A percentile compares a stretch with the other conserved stretches of the same genome.
These are phyloP conservation scores for Daldinia eschscholtzii DNA, from an alignment of 2,329 filamentous ascomycete genomes.

Conservation along the genomic window DNA sequence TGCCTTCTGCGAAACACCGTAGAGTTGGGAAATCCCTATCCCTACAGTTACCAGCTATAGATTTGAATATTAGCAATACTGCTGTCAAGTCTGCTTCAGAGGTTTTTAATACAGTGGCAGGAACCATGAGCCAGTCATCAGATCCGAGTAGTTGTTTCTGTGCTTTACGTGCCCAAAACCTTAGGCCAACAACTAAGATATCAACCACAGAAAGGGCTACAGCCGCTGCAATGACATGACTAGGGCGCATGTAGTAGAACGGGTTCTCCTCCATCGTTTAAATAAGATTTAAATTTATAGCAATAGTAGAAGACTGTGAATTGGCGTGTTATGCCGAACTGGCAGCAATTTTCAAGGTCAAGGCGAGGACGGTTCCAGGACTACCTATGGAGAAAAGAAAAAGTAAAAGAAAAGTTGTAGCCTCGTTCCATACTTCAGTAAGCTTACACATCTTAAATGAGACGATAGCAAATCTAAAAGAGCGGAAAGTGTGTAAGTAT, in stretches of 20 bases:
- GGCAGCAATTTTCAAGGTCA: background rate
- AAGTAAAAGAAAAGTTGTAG: background rate
- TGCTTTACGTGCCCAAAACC: constrained; percentile 40
- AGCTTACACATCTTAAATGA: background rate
- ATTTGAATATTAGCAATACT: background rate
- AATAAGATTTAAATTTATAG: background rate
- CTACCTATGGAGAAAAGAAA: background rate
- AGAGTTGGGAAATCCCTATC: constrained; percentile 35
- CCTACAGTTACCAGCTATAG: constrained; percentile 33
- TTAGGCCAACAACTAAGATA: constrained; percentile 36
- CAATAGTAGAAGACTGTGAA: background rate
- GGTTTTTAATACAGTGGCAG: constrained; percentile 34
- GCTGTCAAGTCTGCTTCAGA: background rate
- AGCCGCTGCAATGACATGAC: constrained; percentile 35
- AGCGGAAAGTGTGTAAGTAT: background rate
- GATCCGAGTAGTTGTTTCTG: constrained; percentile 31
- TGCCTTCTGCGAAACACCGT: constrained; percentile 31
- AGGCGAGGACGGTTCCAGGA: background rate
- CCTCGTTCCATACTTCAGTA: background rate
- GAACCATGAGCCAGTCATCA: constrained; percentile 48
- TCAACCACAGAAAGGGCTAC: constrained; percentile 36
- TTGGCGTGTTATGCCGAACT: background rate
- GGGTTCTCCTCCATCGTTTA: constrained; percentile 9
- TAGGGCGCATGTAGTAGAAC: constrained; percentile 33
- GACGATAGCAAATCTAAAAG: background rate